phyloP scores from a whole-genome alignment of 78 protist species.

The Bodo saltans region DNA sequence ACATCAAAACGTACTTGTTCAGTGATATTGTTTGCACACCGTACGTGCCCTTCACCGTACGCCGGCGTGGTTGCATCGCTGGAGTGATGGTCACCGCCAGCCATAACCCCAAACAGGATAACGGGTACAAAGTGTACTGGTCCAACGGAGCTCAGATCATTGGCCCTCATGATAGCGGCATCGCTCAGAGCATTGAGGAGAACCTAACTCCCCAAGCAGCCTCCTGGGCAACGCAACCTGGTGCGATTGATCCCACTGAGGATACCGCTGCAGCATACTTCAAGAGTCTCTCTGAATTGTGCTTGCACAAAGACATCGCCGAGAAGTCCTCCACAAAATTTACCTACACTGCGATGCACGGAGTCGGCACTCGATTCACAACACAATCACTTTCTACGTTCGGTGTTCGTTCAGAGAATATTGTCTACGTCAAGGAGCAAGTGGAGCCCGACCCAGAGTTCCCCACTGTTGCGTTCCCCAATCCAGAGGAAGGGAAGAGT shows the following conservation, averaged over 20 bases:
- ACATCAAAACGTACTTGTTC: conserved; percentile 57
- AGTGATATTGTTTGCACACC: conserved; percentile 72
- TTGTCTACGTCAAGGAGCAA: conserved; percentile 63
- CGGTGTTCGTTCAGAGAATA: conserved; percentile 26
- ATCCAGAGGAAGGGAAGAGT: conserved; percentile 95
- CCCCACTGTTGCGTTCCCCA: conserved; percentile 94
- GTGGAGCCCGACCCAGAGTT: conserved; percentile 91
- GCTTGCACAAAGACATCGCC: neutral
- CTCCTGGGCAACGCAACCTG: neutral
- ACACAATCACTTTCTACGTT: conserved; percentile 49
- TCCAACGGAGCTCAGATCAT: conserved; percentile 81
- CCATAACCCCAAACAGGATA: conserved; percentile 93
- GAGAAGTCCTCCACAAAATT: conserved; percentile 19
- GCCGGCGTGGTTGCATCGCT: conserved; percentile 34
- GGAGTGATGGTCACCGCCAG: conserved; percentile 92
- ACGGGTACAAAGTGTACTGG: conserved; percentile 99
- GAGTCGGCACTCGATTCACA: conserved; percentile 85
- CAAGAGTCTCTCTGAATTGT: neutral
- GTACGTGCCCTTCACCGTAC: conserved; percentile 71
- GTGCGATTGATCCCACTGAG: neutral
- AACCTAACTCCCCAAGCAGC: conserved; percentile 53
- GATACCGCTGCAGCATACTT: neutral
- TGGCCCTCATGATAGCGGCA: conserved; percentile 60
- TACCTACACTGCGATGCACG: conserved; percentile 95
- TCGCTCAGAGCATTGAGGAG: conserved; percentile 46